These are phyloP conservation scores for Staphylotrichum longicolle DNA, from an alignment of 495 filamentous ascomycete species.

Conservation along the genomic window DNA sequence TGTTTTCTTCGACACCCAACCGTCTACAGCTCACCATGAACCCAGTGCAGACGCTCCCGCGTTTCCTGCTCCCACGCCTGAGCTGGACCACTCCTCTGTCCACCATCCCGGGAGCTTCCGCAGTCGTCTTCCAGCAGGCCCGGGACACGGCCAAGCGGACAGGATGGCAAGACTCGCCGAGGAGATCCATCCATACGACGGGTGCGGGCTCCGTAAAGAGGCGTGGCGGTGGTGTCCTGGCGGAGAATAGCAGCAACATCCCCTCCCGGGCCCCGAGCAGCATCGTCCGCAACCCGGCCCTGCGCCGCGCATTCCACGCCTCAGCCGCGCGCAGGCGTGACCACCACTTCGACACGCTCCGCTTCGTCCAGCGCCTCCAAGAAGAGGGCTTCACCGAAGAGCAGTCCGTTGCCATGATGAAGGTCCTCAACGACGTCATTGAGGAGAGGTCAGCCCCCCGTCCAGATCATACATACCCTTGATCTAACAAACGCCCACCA, in stretches of 20 bases:
- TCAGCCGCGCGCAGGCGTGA: conserved; percentile 61
- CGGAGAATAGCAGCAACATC: not conserved
- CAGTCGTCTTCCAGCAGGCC: conserved; percentile 21
- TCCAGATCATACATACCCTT: not conserved
- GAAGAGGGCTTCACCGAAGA: conserved; percentile 94
- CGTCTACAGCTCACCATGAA: conserved; percentile 26
- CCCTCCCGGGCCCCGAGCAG: conserved; percentile 4
- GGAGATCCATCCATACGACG: conserved; percentile 18
- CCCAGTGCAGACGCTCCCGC: conserved; percentile 40
- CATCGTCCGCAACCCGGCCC: conserved; percentile 28
- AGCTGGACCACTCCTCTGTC: conserved; percentile 47
- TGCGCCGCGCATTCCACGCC: conserved; percentile 64
- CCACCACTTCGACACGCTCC: conserved; percentile 98
- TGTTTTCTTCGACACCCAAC: not conserved
- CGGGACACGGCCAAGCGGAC: not conserved
- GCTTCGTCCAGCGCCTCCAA: conserved; percentile 88
- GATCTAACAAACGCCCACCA: conserved; percentile 1
- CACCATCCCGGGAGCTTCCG: conserved; percentile 17
- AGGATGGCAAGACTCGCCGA: conserved; percentile 8
- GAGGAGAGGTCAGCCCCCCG: conserved; percentile 68
- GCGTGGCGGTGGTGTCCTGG: not conserved
- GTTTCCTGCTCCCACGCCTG: conserved; percentile 52
- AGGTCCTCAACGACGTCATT: conserved; percentile 93
- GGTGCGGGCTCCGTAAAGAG: not conserved
- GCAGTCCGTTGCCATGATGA: conserved; percentile 95